Evolutionary conservation across 441 rosid species (phyloP).

Genomic region (Croton laevigatus): DNA sequence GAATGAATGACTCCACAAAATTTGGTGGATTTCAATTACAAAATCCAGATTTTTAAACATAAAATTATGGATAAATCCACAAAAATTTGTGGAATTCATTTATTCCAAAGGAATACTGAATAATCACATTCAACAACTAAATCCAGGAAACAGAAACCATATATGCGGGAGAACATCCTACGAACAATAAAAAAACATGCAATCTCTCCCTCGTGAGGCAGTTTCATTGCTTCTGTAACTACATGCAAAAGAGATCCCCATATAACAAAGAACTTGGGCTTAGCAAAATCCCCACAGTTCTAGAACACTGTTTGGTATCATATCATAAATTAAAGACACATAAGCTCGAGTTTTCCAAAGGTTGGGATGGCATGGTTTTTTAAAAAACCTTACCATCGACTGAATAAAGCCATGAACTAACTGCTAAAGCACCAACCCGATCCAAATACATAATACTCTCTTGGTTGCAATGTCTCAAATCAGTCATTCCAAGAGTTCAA

Average conservation of each 20-base stretch:
- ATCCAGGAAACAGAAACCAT: not conserved
- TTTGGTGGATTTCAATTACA: too few relatives aligned
- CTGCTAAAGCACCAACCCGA: not conserved
- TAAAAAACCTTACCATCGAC: not conserved
- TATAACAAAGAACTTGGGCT: not conserved
- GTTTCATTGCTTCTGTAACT: not conserved
- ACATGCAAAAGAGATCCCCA: not conserved
- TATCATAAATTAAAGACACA: not conserved
- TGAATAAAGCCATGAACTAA: not conserved
- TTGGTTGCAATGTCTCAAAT: constrained; percentile 3
- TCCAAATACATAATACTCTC: not conserved
- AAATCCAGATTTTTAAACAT: too few relatives aligned
- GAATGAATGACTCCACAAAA: too few relatives aligned
- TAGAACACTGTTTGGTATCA: not conserved
- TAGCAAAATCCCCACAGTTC: not conserved
- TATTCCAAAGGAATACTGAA: not conserved
- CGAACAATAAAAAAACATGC: not conserved
- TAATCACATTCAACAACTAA: not conserved
- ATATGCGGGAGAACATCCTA: not conserved
- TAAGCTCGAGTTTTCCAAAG: not conserved
- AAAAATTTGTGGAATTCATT: too few relatives aligned
- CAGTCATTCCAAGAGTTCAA: not conserved
- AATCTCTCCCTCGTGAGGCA: not conserved
- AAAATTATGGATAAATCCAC: too few relatives aligned
- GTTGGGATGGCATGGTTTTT: not conserved